phyloP scores from a whole-genome alignment of 139 green algal genomes.

The Chlamydomonas sp. region DNA sequence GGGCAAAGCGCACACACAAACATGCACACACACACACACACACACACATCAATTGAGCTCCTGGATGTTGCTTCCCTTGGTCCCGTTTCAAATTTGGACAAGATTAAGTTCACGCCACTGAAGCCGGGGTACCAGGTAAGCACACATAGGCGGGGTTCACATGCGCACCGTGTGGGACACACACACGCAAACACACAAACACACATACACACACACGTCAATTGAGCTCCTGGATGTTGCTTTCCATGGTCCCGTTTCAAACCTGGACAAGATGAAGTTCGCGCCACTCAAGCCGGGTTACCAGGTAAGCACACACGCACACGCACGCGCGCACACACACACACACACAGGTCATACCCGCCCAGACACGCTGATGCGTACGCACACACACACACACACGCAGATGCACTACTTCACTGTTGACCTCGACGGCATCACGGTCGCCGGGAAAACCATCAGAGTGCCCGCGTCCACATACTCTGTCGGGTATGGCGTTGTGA shows the following conservation, averaged over 20 bases:
- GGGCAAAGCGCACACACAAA: neutral
- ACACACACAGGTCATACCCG: neutral
- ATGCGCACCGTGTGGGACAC: neutral
- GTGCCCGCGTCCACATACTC: constrained; percentile 25
- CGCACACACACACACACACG: no score
- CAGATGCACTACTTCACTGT: constrained; percentile 79
- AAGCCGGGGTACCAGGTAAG: constrained; percentile 18
- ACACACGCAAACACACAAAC: neutral
- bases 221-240: neutral
- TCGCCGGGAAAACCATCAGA: constrained; percentile 43
- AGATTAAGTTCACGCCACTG: constrained; percentile 58
- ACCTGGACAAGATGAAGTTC: no score
- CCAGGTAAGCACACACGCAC: neutral
- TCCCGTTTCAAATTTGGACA: neutral
- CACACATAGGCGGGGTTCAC: neutral
- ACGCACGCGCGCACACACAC: neutral
- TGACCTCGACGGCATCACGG: constrained; percentile 43
- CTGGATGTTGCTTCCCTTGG: neutral
- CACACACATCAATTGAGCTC: neutral
- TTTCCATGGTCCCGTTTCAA: neutral
- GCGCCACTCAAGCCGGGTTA: neutral
- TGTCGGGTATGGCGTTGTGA: constrained; percentile 77
- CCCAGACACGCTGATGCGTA: neutral
- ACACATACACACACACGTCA: neutral
- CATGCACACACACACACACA: neutral